phyloP scores from a whole-genome alignment of 108 stramenopile species.

The Skeletonema tropicum region DNA sequence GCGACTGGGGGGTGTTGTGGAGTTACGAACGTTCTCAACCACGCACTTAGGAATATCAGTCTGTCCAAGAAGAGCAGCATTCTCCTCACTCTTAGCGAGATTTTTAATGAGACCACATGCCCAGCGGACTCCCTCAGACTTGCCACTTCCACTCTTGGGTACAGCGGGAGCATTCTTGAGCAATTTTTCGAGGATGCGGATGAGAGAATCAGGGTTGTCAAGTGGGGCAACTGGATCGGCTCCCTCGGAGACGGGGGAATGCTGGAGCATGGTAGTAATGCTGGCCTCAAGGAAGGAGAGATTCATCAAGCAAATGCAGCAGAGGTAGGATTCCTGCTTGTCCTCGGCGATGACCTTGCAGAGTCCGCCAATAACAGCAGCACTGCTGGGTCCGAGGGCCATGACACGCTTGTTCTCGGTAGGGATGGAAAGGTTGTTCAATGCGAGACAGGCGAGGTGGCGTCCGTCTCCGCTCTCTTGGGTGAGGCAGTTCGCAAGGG shows the following conservation, averaged over 20 bases:
- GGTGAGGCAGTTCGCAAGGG: conserved; percentile 87
- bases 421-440: conserved; percentile 93
- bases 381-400: conserved; percentile 85
- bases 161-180: conserved; percentile 87
- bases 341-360: conserved; percentile 92
- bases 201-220: conserved; percentile 82
- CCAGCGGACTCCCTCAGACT: conserved; percentile 93
- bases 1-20: conserved; percentile 83
- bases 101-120: conserved; percentile 94
- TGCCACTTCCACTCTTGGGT: conserved; percentile 89
- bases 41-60: conserved; percentile 91
- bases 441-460: conserved; percentile 87
- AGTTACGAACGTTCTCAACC: conserved; percentile 83
- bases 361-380: conserved; percentile 87
- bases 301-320: conserved; percentile 95
- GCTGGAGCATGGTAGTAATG: conserved; percentile 87
- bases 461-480: conserved; percentile 90
- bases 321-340: conserved; percentile 91
- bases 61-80: conserved; percentile 84
- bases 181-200: conserved; percentile 84
- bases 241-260: conserved; percentile 76
- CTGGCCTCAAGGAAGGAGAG: conserved; percentile 91
- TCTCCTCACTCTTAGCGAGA: conserved; percentile 87
- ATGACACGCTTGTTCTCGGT: conserved; percentile 94
- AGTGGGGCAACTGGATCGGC: conserved; percentile 63